Base-by-base conservation (phyloP, 2,329 filamentous ascomycete species). In the Apiospora kogelbergensis region DNA sequence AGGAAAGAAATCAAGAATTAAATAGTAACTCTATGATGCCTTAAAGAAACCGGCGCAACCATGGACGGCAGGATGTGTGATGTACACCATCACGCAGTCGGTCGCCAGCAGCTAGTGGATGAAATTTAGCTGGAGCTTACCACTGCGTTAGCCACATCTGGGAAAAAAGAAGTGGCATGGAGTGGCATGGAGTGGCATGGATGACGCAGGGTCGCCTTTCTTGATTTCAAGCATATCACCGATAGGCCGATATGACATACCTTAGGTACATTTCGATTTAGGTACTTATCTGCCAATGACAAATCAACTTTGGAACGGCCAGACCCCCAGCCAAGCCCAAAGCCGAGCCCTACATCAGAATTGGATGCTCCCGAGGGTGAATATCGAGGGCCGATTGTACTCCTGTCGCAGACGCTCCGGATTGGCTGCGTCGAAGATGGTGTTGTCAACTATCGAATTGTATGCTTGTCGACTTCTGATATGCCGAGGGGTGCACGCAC, bases 171-270 rank as follows among this genome's bases (percentile, higher is more conserved):
- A 33, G 33, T 45, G 41, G 63, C 41, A 44, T 65, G 63, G 63
- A 65, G n/a, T n/a, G n/a, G n/a, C n/a, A n/a, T n/a, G 33, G 45
- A 33, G 33, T 45, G 41, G 63, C 41, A 44, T 65, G 63, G 63
- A 65, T 65, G 63, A 65, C 63, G 63, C 63, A 65, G 63, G 17
- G 17, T 65, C 26, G 22, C 63, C 17, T 65, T 65, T 65, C 24
- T 65, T 60, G 37, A 60, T 60, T 60, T 60, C 37, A 37, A 60
- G 63, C 63, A 65, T 65, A 65, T 15, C 63, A 65, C 63, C 41
- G 63, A 65, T 65, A 65, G 24, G 17, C 53, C 53, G 53, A 60
- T 60, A 57, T 60, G 53, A 37, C 53, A 60, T 60, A 11, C 53
- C 24, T 57, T 48, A 33, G 33, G 37, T 40, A 40, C 13, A 42